Conservation (phyloP, 164 flowering plant species). For the Vitis rotundifolia region DNA sequence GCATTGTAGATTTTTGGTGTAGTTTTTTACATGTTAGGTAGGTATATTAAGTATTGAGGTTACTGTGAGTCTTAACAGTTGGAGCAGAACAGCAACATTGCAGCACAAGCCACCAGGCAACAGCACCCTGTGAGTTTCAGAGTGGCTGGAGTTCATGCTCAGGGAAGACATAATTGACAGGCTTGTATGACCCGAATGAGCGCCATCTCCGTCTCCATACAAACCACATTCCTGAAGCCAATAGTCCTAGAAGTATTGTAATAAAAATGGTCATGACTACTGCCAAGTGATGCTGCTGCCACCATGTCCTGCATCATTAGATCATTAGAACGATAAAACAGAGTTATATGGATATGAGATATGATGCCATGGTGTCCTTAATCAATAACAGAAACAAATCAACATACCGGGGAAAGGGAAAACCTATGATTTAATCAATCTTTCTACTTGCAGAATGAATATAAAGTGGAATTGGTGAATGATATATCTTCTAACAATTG, state of each 20-base stretch:
- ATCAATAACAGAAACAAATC: too few species aligned
- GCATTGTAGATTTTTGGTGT: neutral
- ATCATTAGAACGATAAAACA: neutral
- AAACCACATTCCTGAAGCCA: constrained; percentile 45
- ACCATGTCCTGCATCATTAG: constrained; percentile 57
- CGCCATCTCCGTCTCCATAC: constrained; percentile 51
- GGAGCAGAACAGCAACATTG: neutral
- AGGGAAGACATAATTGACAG: constrained; percentile 43
- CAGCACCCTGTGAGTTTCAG: constrained; percentile 6
- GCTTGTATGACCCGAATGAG: constrained; percentile 43
- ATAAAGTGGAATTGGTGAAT: too few species aligned
- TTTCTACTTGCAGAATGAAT: too few species aligned
- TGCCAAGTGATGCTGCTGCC: constrained; percentile 35
- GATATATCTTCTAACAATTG: too few species aligned
- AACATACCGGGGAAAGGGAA: too few species aligned
- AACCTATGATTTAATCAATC: too few species aligned
- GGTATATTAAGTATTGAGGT: neutral
- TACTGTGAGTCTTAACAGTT: neutral
- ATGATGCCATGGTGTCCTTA: too few species aligned
- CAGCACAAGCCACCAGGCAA: neutral
- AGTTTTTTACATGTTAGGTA: too few species aligned
- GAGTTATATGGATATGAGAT: neutral
- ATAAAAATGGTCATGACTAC: constrained; percentile 25
- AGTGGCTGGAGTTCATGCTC: constrained; percentile 82
- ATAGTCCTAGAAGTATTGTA: constrained; percentile 30